Evolutionary conservation across 306 rosid genomes (phyloP).

Genomic region (Benincasa hispida): DNA sequence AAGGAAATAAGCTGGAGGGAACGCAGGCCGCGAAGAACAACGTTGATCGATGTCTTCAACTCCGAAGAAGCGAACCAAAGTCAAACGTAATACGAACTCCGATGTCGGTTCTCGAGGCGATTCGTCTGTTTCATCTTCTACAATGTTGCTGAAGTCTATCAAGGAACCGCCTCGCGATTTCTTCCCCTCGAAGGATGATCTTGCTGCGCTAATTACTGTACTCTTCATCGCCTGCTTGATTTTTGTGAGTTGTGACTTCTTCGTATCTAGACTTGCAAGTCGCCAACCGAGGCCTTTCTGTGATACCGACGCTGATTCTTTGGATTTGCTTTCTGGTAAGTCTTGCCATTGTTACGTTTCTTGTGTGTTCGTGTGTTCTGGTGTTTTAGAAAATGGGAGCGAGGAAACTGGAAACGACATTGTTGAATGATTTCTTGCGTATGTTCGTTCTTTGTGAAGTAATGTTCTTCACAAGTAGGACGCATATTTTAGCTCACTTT

Average conservation of each 20-base stretch:
- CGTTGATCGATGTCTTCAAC: conserved; percentile 16
- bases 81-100: conserved; percentile 2
- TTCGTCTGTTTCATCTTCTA: conserved; percentile 2
- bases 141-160: conserved; percentile 17
- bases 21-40: not conserved
- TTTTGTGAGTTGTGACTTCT: conserved; percentile 33
- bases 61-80: conserved; percentile 24
- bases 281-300: conserved; percentile 47
- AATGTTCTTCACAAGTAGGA: not conserved
- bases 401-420: not conserved
- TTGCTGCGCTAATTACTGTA: conserved; percentile 32
- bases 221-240: conserved; percentile 43
- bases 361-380: not conserved
- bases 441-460: not conserved
- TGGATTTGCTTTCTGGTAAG: conserved; percentile 37
- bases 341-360: not conserved
- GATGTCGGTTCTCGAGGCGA: not conserved
- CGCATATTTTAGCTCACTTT: not conserved
- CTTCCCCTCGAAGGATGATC: conserved; percentile 55
- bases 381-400: not conserved
- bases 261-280: conserved; percentile 23
- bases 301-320: conserved; percentile 23
- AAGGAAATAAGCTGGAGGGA: not conserved
- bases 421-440: not conserved
- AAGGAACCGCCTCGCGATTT: conserved; percentile 49